phyloP scores from a whole-genome alignment of 352 stramenopile species.

The Pythium scleroteichum region DNA sequence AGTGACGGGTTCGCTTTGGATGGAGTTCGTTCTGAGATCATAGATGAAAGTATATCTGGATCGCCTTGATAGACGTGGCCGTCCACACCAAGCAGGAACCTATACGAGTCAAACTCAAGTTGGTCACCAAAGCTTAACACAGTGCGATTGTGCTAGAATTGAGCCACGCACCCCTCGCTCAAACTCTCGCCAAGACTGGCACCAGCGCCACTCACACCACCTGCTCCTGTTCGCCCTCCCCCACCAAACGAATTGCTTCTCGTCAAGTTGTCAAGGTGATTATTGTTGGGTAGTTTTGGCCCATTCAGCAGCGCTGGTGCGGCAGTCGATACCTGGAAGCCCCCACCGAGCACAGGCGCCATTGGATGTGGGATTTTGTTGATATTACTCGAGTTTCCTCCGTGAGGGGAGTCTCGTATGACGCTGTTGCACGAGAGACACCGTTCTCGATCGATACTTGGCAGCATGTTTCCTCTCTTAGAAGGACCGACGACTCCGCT shows the following conservation, averaged over 20 bases:
- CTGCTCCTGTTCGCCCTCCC: conserved; percentile 1
- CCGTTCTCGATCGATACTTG: conserved; percentile 76
- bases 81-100: conserved; percentile 80
- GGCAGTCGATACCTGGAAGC: conserved; percentile 54
- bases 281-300: conserved; percentile 38
- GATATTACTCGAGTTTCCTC: conserved; percentile 37
- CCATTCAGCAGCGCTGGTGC: conserved; percentile 24
- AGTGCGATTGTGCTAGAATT: too few species aligned
- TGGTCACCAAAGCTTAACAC: too few species aligned
- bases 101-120: too few species aligned
- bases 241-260: conserved; percentile 26
- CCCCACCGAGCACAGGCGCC: conserved; percentile 65
- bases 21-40: conserved; percentile 46
- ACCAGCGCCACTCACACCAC: not conserved
- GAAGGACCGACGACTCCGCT: conserved; percentile 19
- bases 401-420: conserved; percentile 43
- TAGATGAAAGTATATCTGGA: conserved; percentile 46
- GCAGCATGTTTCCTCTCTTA: conserved; percentile 56
- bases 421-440: conserved; percentile 80
- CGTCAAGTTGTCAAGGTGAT: conserved; percentile 36
- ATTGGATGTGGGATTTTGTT: conserved; percentile 77
- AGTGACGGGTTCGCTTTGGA: conserved; percentile 39
- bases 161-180: conserved; percentile 59
- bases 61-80: conserved; percentile 83
- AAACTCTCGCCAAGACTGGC: conserved; percentile 37